Evolutionary conservation across 1,139 yeast genomes (phyloP).

Genomic region (Petasospora rhodanensis): DNA sequence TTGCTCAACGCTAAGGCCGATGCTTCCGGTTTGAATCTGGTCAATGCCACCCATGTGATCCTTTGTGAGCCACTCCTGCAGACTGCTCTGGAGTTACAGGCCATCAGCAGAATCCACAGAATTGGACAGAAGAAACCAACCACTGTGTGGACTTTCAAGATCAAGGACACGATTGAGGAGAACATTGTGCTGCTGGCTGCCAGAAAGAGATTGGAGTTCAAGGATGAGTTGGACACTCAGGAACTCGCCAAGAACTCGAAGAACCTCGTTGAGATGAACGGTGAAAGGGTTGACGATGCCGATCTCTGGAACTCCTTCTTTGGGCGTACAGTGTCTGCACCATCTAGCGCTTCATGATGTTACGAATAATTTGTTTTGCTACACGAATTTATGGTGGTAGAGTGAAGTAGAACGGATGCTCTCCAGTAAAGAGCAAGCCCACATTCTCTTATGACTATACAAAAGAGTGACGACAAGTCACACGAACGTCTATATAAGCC

Average conservation of each 20-base stretch:
- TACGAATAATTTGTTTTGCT: no score
- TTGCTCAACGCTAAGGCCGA: slow-evolving; percentile 79
- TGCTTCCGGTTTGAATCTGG: slow-evolving; percentile 84
- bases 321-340: no score
- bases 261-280: slow-evolving; percentile 40
- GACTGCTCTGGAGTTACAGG: slow-evolving; percentile 82
- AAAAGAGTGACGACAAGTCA: no score
- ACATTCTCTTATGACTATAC: no score
- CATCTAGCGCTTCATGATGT: no score
- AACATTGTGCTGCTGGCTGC: slow-evolving; percentile 46
- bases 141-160: slow-evolving; percentile 87
- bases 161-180: slow-evolving; percentile 85
- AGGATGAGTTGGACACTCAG: slow-evolving; percentile 32
- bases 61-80: slow-evolving; percentile 91
- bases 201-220: slow-evolving; percentile 21
- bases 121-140: slow-evolving; percentile 83
- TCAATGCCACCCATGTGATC: slow-evolving; percentile 88
- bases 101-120: slow-evolving; percentile 85
- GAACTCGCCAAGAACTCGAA: slow-evolving; percentile 37
- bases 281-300: slow-evolving; percentile 50
- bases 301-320: slow-evolving; percentile 64
- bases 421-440: no score
- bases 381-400: no score
- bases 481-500: no score
- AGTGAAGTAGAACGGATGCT: no score